Evolutionary conservation across 2,329 filamentous ascomycete species (phyloP).

Genomic region (Penicillium crustosum): DNA sequence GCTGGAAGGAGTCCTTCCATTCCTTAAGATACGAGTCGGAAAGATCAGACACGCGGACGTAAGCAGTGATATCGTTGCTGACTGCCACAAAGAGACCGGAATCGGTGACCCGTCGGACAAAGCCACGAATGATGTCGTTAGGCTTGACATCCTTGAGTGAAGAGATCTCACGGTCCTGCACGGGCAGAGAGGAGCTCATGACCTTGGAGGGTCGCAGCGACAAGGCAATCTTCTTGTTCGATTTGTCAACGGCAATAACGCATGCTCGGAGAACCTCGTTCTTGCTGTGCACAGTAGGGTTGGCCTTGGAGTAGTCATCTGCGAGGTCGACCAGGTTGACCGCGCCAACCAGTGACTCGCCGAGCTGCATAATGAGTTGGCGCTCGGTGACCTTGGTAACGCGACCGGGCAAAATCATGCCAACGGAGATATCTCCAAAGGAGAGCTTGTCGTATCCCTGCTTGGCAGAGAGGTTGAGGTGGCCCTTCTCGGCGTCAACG

Average conservation of each 20-base stretch:
- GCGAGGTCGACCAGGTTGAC: constrained; percentile 79
- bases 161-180: constrained; percentile 78
- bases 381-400: constrained; percentile 84
- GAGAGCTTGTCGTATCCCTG: constrained; percentile 63
- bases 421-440: constrained; percentile 70
- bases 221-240: constrained; percentile 80
- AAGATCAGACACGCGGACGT: constrained; percentile 82
- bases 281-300: constrained; percentile 72
- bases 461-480: constrained; percentile 79
- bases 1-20: constrained; percentile 85
- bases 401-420: constrained; percentile 77
- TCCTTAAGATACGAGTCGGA: constrained; percentile 92
- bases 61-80: constrained; percentile 75
- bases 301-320: constrained; percentile 81
- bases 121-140: constrained; percentile 82
- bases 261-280: constrained; percentile 88
- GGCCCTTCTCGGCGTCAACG: constrained; percentile 70
- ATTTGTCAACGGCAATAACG: constrained; percentile 73
- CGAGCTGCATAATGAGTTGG: constrained; percentile 81
- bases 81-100: constrained; percentile 86
- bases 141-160: constrained; percentile 68
- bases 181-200: constrained; percentile 76
- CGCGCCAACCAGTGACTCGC: constrained; percentile 73
- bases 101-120: constrained; percentile 85
- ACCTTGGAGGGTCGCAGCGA: constrained; percentile 86